Conservation (phyloP, 495 filamentous ascomycete species). For the Xylaria palmicola region DNA sequence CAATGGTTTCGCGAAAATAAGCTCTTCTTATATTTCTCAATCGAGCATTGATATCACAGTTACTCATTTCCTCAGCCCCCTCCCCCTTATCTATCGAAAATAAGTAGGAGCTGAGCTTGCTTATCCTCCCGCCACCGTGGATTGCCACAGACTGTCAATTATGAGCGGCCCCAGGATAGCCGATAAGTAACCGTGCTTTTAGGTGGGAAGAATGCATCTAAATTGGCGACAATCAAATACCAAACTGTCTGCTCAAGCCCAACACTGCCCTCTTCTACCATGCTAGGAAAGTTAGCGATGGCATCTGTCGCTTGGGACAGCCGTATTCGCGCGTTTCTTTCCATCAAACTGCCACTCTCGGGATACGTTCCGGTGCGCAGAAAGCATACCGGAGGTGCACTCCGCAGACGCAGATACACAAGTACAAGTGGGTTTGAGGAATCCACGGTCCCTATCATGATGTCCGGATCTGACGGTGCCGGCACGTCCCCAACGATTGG, state of each 20-base stretch:
- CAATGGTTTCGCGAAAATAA: too few species aligned
- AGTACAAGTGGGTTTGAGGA: neutral
- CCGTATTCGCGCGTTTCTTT: too few species aligned
- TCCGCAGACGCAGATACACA: neutral
- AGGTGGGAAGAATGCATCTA: neutral
- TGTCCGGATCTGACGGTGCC: slow-evolving; percentile 3
- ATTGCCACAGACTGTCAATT: too few species aligned
- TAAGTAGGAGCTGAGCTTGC: too few species aligned
- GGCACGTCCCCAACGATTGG: neutral
- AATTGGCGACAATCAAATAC: neutral
- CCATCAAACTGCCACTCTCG: too few species aligned
- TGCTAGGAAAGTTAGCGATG: neutral
- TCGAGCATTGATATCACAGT: too few species aligned
- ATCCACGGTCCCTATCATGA: neutral
- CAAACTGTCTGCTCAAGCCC: neutral
- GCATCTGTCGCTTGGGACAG: neutral
- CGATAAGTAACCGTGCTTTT: neutral
- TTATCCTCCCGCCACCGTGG: too few species aligned
- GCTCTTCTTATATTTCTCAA: too few species aligned
- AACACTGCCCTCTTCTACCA: neutral
- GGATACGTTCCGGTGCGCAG: neutral
- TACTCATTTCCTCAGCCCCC: too few species aligned
- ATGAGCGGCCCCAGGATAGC: too few species aligned
- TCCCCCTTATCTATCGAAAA: too few species aligned
- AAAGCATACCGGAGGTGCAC: slow-evolving; percentile 1